phyloP scores from a whole-genome alignment of 306 rosid genomes.

The Dryas octopetala region DNA sequence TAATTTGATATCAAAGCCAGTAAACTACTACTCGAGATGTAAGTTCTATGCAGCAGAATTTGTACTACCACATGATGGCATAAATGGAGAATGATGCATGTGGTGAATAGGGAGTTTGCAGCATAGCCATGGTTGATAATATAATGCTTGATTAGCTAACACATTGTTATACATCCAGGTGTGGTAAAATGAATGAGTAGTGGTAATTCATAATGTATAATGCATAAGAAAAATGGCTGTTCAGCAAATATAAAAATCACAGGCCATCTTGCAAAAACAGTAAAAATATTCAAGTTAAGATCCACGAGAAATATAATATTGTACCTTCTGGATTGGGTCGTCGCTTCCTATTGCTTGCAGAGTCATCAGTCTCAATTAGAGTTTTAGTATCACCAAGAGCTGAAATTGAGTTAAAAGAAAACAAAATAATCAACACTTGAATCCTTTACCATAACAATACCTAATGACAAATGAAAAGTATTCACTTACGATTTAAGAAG shows the following conservation, averaged over 20 bases:
- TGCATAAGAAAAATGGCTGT: not conserved
- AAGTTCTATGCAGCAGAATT: not conserved
- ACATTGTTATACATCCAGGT: not conserved
- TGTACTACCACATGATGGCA: not conserved
- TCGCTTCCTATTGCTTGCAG: not conserved
- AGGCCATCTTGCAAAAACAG: too few relatives aligned
- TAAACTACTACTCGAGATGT: not conserved
- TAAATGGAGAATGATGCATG: not conserved
- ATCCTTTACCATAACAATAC: not conserved
- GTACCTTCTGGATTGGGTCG: conserved; percentile 7
- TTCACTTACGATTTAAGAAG: conserved; percentile 56
- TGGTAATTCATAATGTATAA: not conserved
- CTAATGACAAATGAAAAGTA: not conserved
- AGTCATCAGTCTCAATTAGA: not conserved
- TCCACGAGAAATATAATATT: not conserved
- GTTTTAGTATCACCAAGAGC: conserved; percentile 11
- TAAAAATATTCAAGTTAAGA: not conserved
- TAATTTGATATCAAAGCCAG: not conserved
- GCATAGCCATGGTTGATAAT: not conserved
- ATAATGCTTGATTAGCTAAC: not conserved
- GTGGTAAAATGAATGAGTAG: not conserved
- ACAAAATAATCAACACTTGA: not conserved
- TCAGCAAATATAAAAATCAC: too few relatives aligned
- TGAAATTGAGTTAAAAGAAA: not conserved
- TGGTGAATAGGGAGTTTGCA: not conserved